Conservation (phyloP, 108 stramenopile species). For the Fragilariopsis cylindrus region DNA sequence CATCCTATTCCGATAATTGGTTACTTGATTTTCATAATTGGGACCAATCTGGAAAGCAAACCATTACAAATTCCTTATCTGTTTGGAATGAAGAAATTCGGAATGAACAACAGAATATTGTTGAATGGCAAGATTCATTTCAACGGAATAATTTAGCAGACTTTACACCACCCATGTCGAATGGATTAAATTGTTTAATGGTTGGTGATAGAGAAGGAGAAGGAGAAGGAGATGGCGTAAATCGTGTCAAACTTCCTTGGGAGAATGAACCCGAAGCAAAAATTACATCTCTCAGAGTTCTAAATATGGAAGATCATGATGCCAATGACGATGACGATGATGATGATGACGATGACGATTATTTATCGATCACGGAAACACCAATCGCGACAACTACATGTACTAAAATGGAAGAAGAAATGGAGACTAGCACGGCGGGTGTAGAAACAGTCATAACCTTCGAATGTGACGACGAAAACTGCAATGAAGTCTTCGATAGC, state of each 20-base stretch:
- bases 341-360: background rate
- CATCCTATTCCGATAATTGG: constrained; percentile 15
- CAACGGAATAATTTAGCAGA: constrained; percentile 29
- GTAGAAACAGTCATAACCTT: background rate
- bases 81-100: constrained; percentile 19
- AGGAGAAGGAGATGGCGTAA: background rate
- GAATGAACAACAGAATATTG: constrained; percentile 7
- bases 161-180: constrained; percentile 37
- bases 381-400: background rate
- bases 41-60: constrained; percentile 26
- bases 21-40: constrained; percentile 28
- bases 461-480: background rate
- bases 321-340: background rate
- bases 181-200: constrained; percentile 29
- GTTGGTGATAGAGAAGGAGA: constrained; percentile 6
- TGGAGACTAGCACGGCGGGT: too few species aligned
- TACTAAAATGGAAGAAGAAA: too few species aligned
- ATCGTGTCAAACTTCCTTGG: constrained; percentile 27
- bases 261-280: constrained; percentile 29
- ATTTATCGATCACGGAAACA: background rate
- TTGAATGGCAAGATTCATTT: constrained; percentile 35
- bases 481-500: background rate
- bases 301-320: background rate
- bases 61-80: constrained; percentile 17
- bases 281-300: constrained; percentile 22